These are phyloP conservation scores for Pichia kluyveri DNA, from an alignment of 805 yeast genomes.

Conservation along the genomic window DNA sequence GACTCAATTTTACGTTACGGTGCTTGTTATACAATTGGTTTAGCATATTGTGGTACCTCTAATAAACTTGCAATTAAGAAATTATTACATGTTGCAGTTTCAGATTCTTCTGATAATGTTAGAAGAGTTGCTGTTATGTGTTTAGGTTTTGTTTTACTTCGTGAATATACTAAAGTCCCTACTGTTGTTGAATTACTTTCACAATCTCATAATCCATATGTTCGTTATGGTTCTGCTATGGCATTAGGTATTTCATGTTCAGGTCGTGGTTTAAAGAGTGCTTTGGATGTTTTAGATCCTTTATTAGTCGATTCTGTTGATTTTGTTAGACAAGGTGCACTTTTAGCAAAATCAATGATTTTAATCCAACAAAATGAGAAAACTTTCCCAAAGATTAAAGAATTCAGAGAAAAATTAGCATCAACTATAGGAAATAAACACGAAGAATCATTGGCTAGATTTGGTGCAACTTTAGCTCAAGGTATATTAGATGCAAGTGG, in stretches of 20 bases:
- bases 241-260: conserved; percentile 97
- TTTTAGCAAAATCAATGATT: conserved; percentile 86
- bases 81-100: conserved; percentile 85
- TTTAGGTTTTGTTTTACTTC: conserved; percentile 81
- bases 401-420: conserved; percentile 64
- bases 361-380: conserved; percentile 82
- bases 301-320: conserved; percentile 90
- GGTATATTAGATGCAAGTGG: conserved; percentile 99
- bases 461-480: conserved; percentile 94
- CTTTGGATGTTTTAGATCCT: conserved; percentile 87
- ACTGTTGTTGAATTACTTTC: conserved; percentile 87
- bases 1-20: conserved; percentile 87
- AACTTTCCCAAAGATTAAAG: conserved; percentile 69
- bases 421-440: conserved; percentile 77
- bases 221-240: conserved; percentile 95
- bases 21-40: conserved; percentile 87
- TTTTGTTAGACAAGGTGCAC: conserved; percentile 96
- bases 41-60: conserved; percentile 96
- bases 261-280: conserved; percentile 81
- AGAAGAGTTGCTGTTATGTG: conserved; percentile 93
- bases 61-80: conserved; percentile 79
- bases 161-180: conserved; percentile 90
- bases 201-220: conserved; percentile 95
- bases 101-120: conserved; percentile 93
- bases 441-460: conserved; percentile 94